Evolutionary conservation across 768 basidiomycete genomes (phyloP).

Genomic region (Kondoa malvinella): DNA sequence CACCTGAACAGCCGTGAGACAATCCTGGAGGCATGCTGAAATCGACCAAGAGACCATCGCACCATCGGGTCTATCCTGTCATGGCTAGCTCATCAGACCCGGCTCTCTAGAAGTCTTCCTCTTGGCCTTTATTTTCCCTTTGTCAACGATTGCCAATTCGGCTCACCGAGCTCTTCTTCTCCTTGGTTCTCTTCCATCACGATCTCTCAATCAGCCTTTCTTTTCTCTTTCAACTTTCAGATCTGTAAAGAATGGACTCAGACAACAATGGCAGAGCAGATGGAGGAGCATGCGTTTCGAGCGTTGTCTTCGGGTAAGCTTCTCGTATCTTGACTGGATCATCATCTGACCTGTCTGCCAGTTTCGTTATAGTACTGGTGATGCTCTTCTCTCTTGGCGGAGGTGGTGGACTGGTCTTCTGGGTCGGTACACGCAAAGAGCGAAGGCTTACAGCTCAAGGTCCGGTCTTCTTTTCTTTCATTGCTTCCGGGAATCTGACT

Average conservation of each 20-base stretch:
- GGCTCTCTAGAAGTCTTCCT: background rate
- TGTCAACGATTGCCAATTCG: too few species aligned
- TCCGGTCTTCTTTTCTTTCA: background rate
- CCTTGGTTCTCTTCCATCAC: background rate
- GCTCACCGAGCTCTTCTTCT: background rate
- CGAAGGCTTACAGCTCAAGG: conserved; percentile 1
- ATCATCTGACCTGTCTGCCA: background rate
- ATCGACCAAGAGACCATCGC: too few species aligned
- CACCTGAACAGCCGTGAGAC: too few species aligned
- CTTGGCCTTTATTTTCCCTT: background rate
- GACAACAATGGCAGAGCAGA: background rate
- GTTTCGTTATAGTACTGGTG: conserved; percentile 1
- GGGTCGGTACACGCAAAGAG: background rate
- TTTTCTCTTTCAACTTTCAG: background rate
- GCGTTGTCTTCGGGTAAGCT: background rate
- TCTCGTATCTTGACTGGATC: background rate
- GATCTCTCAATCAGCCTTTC: background rate
- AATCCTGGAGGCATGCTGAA: too few species aligned
- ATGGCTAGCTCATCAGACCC: background rate
- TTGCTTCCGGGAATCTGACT: background rate
- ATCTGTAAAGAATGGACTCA: background rate
- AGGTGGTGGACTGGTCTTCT: background rate
- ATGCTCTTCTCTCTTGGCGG: background rate
- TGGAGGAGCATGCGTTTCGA: conserved; percentile 2
- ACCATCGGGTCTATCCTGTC: background rate